Percentiles rank a stretch among this genome's conserved stretches.
Conservation (phyloP, 1,284 basidiomycete species). For the Leucoagaricus sp. region DNA sequence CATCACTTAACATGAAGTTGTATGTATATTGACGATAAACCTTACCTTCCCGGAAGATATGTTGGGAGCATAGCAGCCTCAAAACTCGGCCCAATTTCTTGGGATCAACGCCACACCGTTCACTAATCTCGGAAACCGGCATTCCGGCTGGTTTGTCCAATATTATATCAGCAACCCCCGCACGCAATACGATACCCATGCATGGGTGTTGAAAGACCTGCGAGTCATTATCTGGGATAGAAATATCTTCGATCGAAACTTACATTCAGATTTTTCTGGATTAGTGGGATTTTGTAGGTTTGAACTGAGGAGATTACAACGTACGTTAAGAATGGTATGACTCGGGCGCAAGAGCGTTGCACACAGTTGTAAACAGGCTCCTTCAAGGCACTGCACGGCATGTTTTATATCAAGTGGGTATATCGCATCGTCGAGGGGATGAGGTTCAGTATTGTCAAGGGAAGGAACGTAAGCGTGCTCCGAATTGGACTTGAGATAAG, state of each 20-base stretch:
- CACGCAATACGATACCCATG: neutral
- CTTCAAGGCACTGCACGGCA: constrained; percentile 26
- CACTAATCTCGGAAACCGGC: constrained; percentile 30
- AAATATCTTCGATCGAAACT: too few relatives aligned
- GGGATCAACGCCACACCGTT: neutral
- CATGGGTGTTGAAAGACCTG: neutral
- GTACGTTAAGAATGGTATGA: constrained; percentile 27
- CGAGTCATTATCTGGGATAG: too few relatives aligned
- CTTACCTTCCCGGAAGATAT: constrained; percentile 41
- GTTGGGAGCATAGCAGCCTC: constrained; percentile 35
- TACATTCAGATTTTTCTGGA: too few relatives aligned
- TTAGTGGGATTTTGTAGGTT: too few relatives aligned
- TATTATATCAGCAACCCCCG: neutral
- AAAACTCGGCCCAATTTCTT: constrained; percentile 36
- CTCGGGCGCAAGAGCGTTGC: constrained; percentile 24
- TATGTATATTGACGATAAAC: neutral
- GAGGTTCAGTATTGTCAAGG: constrained; percentile 22
- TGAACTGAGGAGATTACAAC: too few relatives aligned
- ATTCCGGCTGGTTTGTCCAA: constrained; percentile 28
- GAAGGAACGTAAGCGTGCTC: constrained; percentile 23
- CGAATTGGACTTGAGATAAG: constrained; percentile 15
- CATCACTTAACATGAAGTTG: neutral
- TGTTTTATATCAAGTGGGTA: constrained; percentile 18
- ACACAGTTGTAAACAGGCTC: constrained; percentile 27
- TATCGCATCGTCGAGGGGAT: constrained; percentile 23